A percentile compares a stretch with the other conserved stretches of the same genome.
These are phyloP conservation scores for Amesomyces nigricolor DNA, from an alignment of 2,329 filamentous ascomycete genomes.

Conservation along the genomic window DNA sequence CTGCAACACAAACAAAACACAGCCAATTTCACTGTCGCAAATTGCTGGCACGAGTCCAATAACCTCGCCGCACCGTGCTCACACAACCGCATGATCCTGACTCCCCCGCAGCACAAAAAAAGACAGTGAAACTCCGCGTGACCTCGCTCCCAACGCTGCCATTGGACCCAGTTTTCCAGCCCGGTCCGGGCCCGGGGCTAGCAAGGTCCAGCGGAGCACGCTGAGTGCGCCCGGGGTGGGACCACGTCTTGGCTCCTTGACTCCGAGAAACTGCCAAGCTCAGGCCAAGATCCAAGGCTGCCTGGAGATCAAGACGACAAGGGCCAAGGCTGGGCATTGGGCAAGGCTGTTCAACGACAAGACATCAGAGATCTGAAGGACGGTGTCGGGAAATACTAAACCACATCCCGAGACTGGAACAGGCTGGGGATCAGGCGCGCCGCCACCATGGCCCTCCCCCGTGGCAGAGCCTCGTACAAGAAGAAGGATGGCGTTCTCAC, in stretches of 20 bases:
- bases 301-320: neutral
- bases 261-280: too few species aligned
- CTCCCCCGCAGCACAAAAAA: neutral
- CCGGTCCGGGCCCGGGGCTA: slow-evolving; percentile 5
- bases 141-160: slow-evolving; percentile 10
- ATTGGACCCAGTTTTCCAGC: slow-evolving; percentile 12
- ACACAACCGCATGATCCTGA: neutral
- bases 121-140: slow-evolving; percentile 12
- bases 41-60: too few species aligned
- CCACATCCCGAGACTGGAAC: neutral
- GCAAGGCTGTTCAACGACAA: too few species aligned
- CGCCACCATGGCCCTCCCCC: slow-evolving; percentile 38
- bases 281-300: neutral
- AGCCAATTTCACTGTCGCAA: too few species aligned
- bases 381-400: neutral
- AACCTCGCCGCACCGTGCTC: too few species aligned
- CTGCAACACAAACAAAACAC: too few species aligned
- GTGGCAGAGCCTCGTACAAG: slow-evolving; percentile 74
- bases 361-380: neutral
- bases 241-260: too few species aligned
- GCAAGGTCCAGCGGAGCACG: slow-evolving; percentile 9
- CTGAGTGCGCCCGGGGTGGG: neutral
- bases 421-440: neutral
- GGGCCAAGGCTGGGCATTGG: too few species aligned
- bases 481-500: slow-evolving; percentile 88